Percentiles rank a stretch among this genome's conserved stretches.
These are phyloP conservation scores for Grigorovia jiainica DNA, from an alignment of 805 yeast genomes.

Conservation along the genomic window DNA sequence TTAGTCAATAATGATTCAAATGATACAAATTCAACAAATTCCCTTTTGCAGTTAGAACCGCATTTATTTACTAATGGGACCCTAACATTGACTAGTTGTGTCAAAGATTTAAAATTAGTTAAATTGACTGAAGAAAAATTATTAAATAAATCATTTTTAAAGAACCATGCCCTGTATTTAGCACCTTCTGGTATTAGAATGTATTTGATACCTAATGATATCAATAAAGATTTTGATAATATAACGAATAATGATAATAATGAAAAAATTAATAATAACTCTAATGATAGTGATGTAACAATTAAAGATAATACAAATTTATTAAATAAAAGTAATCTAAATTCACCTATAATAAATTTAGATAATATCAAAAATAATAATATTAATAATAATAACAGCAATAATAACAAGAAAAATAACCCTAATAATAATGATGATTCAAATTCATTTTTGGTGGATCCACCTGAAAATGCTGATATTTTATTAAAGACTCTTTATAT, in stretches of 20 bases:
- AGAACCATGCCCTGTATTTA: slow-evolving; percentile 35
- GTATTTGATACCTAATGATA: slow-evolving; percentile 27
- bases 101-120: slow-evolving; percentile 26
- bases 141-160: slow-evolving; percentile 16
- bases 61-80: slow-evolving; percentile 39
- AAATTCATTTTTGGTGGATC: slow-evolving; percentile 29
- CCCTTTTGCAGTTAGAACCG: slow-evolving; percentile 35
- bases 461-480: slow-evolving; percentile 35
- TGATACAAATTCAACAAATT: neutral
- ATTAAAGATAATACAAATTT: neutral
- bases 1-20: slow-evolving; percentile 9
- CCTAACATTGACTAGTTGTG: slow-evolving; percentile 29
- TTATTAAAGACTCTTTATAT: slow-evolving; percentile 31
- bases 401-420: neutral
- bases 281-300: no score
- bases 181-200: slow-evolving; percentile 51
- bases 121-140: slow-evolving; percentile 24
- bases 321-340: neutral
- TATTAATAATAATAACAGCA: no score
- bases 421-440: slow-evolving; percentile 5
- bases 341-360: neutral
- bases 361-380: neutral
- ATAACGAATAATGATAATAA: neutral
- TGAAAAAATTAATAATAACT: neutral
- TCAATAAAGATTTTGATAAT: slow-evolving; percentile 15